Evolutionary conservation across 2,329 filamentous ascomycete species (phyloP).

Genomic region (Pseudogymnoascus sp.): DNA sequence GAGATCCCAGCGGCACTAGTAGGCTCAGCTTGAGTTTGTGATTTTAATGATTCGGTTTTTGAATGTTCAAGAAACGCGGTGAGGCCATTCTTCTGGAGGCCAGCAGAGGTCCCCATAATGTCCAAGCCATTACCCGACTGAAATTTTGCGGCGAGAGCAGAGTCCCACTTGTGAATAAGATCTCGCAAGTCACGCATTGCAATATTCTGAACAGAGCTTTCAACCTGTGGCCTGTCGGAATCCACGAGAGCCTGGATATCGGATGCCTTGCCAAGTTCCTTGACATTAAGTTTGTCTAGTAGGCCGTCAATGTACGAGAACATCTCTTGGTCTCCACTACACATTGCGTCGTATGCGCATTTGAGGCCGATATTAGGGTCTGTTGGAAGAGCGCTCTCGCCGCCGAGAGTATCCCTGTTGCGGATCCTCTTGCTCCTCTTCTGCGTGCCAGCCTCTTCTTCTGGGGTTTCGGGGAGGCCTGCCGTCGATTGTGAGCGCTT

Average conservation of each 20-base stretch:
- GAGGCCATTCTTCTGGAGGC: conserved; percentile 36
- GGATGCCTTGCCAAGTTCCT: conserved; percentile 25
- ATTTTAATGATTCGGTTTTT: conserved; percentile 32
- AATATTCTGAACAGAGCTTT: conserved; percentile 21
- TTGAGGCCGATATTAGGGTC: conserved; percentile 50
- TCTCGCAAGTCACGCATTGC: conserved; percentile 31
- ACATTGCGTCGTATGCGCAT: conserved; percentile 14
- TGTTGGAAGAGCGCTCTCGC: conserved; percentile 40
- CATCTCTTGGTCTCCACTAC: conserved; percentile 24
- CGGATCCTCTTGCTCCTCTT: conserved; percentile 61
- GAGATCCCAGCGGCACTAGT: conserved; percentile 34
- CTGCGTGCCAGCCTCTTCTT: conserved; percentile 51
- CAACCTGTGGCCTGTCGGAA: conserved; percentile 12
- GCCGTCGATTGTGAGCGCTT: conserved; percentile 58
- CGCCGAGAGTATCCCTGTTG: conserved; percentile 47
- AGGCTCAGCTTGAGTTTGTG: conserved; percentile 40
- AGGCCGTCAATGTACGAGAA: conserved; percentile 25
- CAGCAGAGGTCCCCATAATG: conserved; percentile 25
- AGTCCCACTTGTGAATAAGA: conserved; percentile 33
- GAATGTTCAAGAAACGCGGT: conserved; percentile 59
- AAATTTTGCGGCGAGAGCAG: conserved; percentile 30
- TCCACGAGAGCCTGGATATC: conserved; percentile 24
- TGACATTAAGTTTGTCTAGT: conserved; percentile 24
- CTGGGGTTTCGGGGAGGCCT: conserved; percentile 47
- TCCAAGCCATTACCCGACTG: conserved; percentile 26